Base-by-base conservation (phyloP, 2,329 filamentous ascomycete genomes). In the Colletotrichum graminicola region DNA sequence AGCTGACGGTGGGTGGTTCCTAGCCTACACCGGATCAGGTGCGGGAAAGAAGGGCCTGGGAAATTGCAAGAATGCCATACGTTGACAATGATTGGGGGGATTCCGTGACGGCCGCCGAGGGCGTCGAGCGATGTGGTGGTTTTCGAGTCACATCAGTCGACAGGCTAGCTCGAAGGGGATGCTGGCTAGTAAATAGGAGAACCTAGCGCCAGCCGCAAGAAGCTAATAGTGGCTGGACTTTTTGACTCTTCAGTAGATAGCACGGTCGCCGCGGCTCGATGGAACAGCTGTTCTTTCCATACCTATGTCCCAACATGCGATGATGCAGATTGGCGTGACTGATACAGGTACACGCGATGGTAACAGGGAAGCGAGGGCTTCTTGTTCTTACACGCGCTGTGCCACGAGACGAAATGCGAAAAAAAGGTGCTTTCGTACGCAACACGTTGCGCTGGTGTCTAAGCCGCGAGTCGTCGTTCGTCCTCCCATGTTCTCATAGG, bases 51-150 rank as follows among this genome's bases (percentile, higher is more conserved):
- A 47, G 62, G 62, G 29, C 6, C 10, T n/a, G 45, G 69, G 57
- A 73, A 70, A 73, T 73, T 73, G 59, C 66, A 66, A 63, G 60
- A 67, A 57, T 23, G 66, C 41, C n/a, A 57, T 47, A 7, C 57
- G 64, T 73, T 68, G 66, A 49, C 62, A 51, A 11, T 69, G 70
- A 73, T 73, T 73, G 62, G 66, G 67, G 69, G 66, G 29, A n/a
- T 63, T 32, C 21, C 29, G 54, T 52, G 65, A 63, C 57, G 68
- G 68, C 57, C 60, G 59, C 52, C 68, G 21, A 47, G 29, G 59
- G 59, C 59, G 64, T 41, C 36, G 59, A 51, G 59, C 23, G 54
- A 63, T 59, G 59, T 59, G 39, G 57, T 45, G 49, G n/a, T 32
- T 41, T 32, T 45, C 51, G 52, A 47, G 43, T 39, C 64, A 14